These are phyloP conservation scores for Plenodomus biglobosus DNA, from an alignment of 2,329 filamentous ascomycete species.

Conservation along the genomic window DNA sequence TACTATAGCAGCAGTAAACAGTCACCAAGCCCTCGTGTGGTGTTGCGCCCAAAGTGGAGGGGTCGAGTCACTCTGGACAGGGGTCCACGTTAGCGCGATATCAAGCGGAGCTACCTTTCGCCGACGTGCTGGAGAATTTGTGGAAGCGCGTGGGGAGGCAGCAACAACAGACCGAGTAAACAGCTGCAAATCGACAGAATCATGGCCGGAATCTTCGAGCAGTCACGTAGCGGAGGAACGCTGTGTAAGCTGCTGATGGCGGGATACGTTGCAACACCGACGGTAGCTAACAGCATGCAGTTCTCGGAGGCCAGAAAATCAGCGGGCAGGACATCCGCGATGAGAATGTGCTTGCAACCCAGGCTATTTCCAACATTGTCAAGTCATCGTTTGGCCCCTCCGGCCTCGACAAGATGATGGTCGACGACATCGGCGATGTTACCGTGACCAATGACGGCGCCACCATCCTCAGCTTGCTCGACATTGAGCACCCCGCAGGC, in stretches of 20 bases:
- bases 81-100: constrained; percentile 21
- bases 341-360: constrained; percentile 94
- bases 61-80: constrained; percentile 30
- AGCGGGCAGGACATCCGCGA: constrained; percentile 95
- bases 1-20: constrained; percentile 13
- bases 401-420: constrained; percentile 99
- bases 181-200: constrained; percentile 35
- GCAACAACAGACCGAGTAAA: constrained; percentile 29
- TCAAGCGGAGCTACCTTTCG: constrained; percentile 23
- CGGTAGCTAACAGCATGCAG: constrained; percentile 46
- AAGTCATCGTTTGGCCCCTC: constrained; percentile 98
- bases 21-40: constrained; percentile 29
- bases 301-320: constrained; percentile 96
- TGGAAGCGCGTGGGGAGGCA: constrained; percentile 30
- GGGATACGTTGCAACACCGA: no score
- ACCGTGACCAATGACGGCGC: constrained; percentile 99
- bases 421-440: constrained; percentile 98
- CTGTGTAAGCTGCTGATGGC: constrained; percentile 75
- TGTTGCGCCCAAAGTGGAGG: constrained; percentile 29
- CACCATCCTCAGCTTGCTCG: constrained; percentile 90
- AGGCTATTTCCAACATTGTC: constrained; percentile 97
- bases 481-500: constrained; percentile 96
- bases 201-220: constrained; percentile 97
- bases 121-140: constrained; percentile 35
- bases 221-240: constrained; percentile 87